A percentile compares a stretch with the other conserved stretches of the same genome.
Conservation (phyloP, 495 filamentous ascomycete species). For the Chaetomium fimeti region DNA sequence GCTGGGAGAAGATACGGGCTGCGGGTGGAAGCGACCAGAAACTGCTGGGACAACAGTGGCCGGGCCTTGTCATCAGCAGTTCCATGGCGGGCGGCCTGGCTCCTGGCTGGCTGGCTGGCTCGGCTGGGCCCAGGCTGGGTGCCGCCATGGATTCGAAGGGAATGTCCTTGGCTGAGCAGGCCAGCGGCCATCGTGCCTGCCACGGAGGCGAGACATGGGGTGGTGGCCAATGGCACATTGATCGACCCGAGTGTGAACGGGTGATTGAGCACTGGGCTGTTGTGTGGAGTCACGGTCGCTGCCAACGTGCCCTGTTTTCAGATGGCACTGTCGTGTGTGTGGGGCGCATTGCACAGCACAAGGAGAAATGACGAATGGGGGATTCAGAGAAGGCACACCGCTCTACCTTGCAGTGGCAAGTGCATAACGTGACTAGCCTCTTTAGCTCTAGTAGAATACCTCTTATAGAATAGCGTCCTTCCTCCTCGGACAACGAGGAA, state of each 20-base stretch:
- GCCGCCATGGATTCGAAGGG: constrained; percentile 29
- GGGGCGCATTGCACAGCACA: constrained; percentile 15
- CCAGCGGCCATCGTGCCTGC: constrained; percentile 25
- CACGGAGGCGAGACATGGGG: constrained; percentile 27
- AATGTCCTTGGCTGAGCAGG: constrained; percentile 26
- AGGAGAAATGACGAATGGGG: constrained; percentile 34
- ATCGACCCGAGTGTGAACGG: constrained; percentile 23
- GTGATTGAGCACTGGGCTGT: constrained; percentile 27
- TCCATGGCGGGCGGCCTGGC: neutral
- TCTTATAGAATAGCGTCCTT: neutral
- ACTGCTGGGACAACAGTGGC: constrained; percentile 29
- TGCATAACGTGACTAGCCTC: neutral
- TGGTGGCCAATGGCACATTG: constrained; percentile 23
- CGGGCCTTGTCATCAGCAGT: constrained; percentile 30
- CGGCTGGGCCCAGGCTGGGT: too few species aligned
- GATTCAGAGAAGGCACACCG: constrained; percentile 25
- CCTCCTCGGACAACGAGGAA: neutral
- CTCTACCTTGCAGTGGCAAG: constrained; percentile 9
- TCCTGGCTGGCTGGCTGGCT: neutral
- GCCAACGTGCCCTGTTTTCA: constrained; percentile 18
- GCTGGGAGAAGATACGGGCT: constrained; percentile 37
- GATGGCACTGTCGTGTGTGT: constrained; percentile 25
- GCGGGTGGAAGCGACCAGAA: constrained; percentile 38
- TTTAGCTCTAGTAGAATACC: neutral
- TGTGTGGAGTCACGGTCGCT: neutral